These are phyloP conservation scores for Aspergillus niger DNA, from an alignment of 2,329 filamentous ascomycete species.

Conservation along the genomic window DNA sequence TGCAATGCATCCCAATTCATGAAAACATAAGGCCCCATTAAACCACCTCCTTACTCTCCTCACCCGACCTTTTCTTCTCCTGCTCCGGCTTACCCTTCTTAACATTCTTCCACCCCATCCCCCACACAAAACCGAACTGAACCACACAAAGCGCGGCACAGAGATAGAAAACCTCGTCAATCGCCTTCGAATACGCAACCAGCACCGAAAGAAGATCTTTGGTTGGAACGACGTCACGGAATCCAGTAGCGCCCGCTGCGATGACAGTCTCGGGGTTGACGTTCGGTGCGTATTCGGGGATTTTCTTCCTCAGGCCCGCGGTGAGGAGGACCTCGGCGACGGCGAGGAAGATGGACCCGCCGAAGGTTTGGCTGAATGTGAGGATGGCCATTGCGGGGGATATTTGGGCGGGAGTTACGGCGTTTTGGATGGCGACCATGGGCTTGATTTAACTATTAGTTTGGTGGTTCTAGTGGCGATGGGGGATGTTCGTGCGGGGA, in stretches of 20 bases:
- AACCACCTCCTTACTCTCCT: background rate
- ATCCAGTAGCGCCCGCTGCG: slow-evolving; percentile 48
- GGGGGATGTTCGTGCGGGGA: slow-evolving; percentile 2
- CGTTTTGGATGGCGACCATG: slow-evolving; percentile 45
- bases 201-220: slow-evolving; percentile 33
- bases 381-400: slow-evolving; percentile 45
- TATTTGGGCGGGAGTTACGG: slow-evolving; percentile 37
- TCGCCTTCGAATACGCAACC: slow-evolving; percentile 33
- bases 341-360: slow-evolving; percentile 54
- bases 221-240: slow-evolving; percentile 38
- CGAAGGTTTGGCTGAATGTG: slow-evolving; percentile 45
- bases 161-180: slow-evolving; percentile 31
- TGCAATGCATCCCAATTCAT: background rate
- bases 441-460: slow-evolving; percentile 27
- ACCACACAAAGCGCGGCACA: slow-evolving; percentile 18
- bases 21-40: background rate
- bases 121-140: slow-evolving; percentile 23
- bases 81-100: slow-evolving; percentile 19
- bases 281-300: slow-evolving; percentile 37
- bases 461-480: slow-evolving; percentile 25
- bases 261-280: slow-evolving; percentile 40
- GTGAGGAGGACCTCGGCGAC: slow-evolving; percentile 55
- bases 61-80: background rate
- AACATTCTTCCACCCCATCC: slow-evolving; percentile 33
- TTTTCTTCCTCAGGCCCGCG: slow-evolving; percentile 39